Evolutionary conservation across 495 filamentous ascomycete species (phyloP), one percentile per base, ranked within the genome.

Genomic region (Amniculicola lignicola): DNA sequence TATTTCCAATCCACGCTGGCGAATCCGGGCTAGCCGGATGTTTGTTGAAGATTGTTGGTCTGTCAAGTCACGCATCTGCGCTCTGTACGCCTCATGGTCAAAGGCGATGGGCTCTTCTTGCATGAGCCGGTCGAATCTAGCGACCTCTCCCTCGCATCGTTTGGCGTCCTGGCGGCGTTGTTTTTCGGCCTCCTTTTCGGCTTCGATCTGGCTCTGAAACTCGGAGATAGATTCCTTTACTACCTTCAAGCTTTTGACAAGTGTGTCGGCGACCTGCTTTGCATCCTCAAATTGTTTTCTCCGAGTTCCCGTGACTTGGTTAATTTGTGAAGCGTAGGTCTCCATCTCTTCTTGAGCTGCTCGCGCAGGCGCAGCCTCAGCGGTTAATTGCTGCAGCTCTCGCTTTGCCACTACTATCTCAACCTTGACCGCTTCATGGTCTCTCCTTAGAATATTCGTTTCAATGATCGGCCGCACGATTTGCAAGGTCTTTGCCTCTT

Each of bases 401-500:
- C 54, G 62, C 31, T 77, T 62, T 0, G 82, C 28, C 6, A 11
- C 14, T 14, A 14, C 18, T 15, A 28, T 29, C n/a, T 54, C 37
- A 4, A 16, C 16, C 27, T 38, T 54, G 2, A 38, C 42, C 29
- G 10, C 56, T 56, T 19, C 49, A 69, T 36, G 72, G 72, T 56
- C 67, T 76, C 35, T 62, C 23, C 18, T 69, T 61, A 54, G 75
- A 60, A 70, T 48, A 16, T 70, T 65, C 66, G 92, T 96, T 39
- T 76, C 70, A 1, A 85, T 76, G 27, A 92, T 70, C 0, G 88
- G 84, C 15, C 82, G 80, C 7, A 80, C 71, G 21, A 76, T 77
- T 57, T 89, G 77, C 27, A 96, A 75, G 27, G 84, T 72, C 19
- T 80, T 73, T n/a, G 93, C 78, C 18, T 76, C 82, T 46, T 77